Evolutionary conservation across 2,329 filamentous ascomycete species (phyloP).

Genomic region (Pseudogymnoascus sp.): DNA sequence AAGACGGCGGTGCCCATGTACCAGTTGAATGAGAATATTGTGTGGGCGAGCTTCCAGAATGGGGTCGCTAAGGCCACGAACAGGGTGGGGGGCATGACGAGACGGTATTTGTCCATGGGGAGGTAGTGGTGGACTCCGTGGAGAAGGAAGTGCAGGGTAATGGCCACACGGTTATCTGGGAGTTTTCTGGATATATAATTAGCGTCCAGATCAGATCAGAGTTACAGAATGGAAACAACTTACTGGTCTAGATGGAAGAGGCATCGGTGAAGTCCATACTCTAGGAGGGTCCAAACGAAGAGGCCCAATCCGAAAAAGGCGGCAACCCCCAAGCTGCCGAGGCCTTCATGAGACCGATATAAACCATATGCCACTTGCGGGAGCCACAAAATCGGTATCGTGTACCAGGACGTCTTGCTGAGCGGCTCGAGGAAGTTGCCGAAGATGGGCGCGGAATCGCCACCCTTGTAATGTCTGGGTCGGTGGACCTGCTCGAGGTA

Average conservation of each 20-base stretch:
- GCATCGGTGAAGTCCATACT: constrained; percentile 83
- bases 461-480: constrained; percentile 90
- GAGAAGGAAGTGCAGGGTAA: constrained; percentile 86
- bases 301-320: constrained; percentile 47
- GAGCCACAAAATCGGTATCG: constrained; percentile 77
- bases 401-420: constrained; percentile 89
- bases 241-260: constrained; percentile 92
- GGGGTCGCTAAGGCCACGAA: constrained; percentile 78
- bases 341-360: constrained; percentile 53
- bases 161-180: constrained; percentile 80
- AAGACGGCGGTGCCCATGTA: constrained; percentile 69
- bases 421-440: constrained; percentile 99
- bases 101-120: constrained; percentile 95
- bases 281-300: constrained; percentile 78
- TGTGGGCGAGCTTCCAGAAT: constrained; percentile 87
- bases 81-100: constrained; percentile 92
- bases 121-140: constrained; percentile 98
- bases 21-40: constrained; percentile 80
- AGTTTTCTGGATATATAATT: constrained; percentile 55
- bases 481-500: constrained; percentile 95
- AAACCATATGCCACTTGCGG: constrained; percentile 72
- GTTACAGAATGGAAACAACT: constrained; percentile 29
- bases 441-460: constrained; percentile 85
- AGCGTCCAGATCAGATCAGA: constrained; percentile 20
- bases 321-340: constrained; percentile 16